Evolutionary conservation across 306 rosid species (phyloP), one percentile per base, ranked within the genome.

Genomic region (Inga oerstediana): DNA sequence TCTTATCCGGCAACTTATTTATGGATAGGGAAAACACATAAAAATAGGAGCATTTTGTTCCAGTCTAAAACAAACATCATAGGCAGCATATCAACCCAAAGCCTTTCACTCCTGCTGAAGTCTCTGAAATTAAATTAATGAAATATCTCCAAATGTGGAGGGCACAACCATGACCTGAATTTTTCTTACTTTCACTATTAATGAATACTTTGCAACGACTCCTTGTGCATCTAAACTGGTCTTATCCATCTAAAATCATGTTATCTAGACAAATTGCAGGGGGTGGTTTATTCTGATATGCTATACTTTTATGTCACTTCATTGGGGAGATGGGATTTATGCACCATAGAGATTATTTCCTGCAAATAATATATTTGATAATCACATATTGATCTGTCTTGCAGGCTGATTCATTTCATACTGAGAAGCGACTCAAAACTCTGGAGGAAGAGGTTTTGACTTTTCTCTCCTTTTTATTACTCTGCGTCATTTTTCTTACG

Each of bases 361-460:
- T 72, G 75, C 32, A 56, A 52, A 66, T 56, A 39, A 54, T 71
- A 20, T 71, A 19, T 35, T 52, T 70, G 80, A 76, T 58, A 69
- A 65, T 70, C 61, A 52, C 75, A 46, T 35, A 39, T 69, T 54
- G 58, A 72, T 82, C 35, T 79, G 24, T 59, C 52, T 84, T 75
- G 52, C 85, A 92, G 97, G 79, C 41, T 76, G 87, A 86, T 35
- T 86, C 94, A 17, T 76, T 73, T 27, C 82, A 59, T 64, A 80
- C 82, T 2, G 93, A 87, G 72, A 85, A 56, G 56, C 84, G 79
- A 41, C 10, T 91, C 65, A 70, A 75, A 79, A 89, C 88, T 85
- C 71, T 93, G 78, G 94, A 91, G 80, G 92, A 91, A 86, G 93
- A 95, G 97, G 98, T 95, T 80, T 84, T 24, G 46, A 17, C 39